A percentile compares a stretch with the other conserved stretches of the same genome.
Conservation (phyloP, 2,329 filamentous ascomycete genomes). For the Huntiella savannae region DNA sequence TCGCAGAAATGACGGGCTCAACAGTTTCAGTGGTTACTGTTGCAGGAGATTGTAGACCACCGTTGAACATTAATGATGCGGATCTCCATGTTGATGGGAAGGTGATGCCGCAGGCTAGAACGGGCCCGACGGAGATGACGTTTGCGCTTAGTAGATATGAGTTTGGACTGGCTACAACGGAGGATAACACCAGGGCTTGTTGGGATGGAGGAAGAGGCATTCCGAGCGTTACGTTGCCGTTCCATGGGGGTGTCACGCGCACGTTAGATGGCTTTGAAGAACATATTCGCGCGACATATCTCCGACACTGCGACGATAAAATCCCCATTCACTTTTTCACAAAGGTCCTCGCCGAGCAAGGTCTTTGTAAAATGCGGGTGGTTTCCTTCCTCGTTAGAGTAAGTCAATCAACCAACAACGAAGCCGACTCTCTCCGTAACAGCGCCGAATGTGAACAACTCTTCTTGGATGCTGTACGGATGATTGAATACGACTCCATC, state of each 20-base stretch:
- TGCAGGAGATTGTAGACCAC: constrained; percentile 34
- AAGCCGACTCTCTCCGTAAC: constrained; percentile 17
- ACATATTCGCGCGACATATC: constrained; percentile 37
- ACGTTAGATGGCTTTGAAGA: constrained; percentile 34
- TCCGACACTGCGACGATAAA: constrained; percentile 36
- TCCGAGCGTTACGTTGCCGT: constrained; percentile 27
- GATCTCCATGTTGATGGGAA: constrained; percentile 39
- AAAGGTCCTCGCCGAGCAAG: constrained; percentile 35
- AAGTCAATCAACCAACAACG: constrained; percentile 20
- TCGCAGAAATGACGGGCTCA: constrained; percentile 45
- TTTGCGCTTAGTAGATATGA: constrained; percentile 39
- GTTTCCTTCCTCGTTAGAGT: constrained; percentile 33
- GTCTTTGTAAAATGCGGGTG: constrained; percentile 37
- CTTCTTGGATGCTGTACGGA: constrained; percentile 34
- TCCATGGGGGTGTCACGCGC: constrained; percentile 28
- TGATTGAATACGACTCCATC: constrained; percentile 40
- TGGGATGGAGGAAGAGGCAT: constrained; percentile 12
- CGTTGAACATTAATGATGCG: constrained; percentile 42
- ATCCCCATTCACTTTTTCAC: constrained; percentile 41
- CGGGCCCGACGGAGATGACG: constrained; percentile 38
- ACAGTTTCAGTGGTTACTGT: constrained; percentile 36
- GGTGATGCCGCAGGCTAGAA: constrained; percentile 28
- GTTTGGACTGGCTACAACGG: constrained; percentile 34
- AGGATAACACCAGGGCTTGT: constrained; percentile 10
- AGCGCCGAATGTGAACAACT: constrained; percentile 31